A percentile compares a stretch with the other conserved stretches of the same genome.
These are phyloP conservation scores for Trypanosoma boissoni DNA, from an alignment of 208 protist species.

Conservation along the genomic window DNA sequence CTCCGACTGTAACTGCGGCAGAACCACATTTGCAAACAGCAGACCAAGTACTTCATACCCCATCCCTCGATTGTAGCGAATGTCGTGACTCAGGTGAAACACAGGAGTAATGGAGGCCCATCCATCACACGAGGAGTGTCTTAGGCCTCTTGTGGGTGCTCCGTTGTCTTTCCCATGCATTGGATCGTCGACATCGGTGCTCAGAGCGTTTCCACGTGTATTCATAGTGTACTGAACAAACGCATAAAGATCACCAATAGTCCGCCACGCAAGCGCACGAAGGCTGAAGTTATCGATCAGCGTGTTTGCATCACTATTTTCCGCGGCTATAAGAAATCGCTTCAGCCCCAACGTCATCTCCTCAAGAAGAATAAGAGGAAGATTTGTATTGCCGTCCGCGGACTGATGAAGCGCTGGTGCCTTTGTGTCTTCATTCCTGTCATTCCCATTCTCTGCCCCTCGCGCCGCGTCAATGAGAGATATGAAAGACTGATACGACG, in stretches of 20 bases:
- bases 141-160: too few relatives aligned
- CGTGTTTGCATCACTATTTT: conserved; percentile 3
- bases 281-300: conserved; percentile 54
- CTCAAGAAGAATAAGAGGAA: conserved; percentile 87
- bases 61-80: conserved; percentile 85
- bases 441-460: conserved; percentile 6
- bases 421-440: background rate
- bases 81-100: conserved; percentile 60
- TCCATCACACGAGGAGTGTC: background rate
- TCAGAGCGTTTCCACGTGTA: too few relatives aligned
- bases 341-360: conserved; percentile 66
- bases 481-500: conserved; percentile 77
- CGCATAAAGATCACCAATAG: conserved; percentile 60
- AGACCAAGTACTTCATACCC: conserved; percentile 85
- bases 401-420: conserved; percentile 54
- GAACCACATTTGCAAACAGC: conserved; percentile 79
- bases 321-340: conserved; percentile 47
- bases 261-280: conserved; percentile 56
- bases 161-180: too few relatives aligned
- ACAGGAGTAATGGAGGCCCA: conserved; percentile 15
- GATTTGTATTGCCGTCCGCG: conserved; percentile 84
- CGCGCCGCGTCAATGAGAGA: conserved; percentile 64
- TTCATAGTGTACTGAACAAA: conserved; percentile 48
- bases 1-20: conserved; percentile 54
- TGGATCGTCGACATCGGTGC: too few relatives aligned